These are phyloP conservation scores for Fragilariopsis cylindrus DNA, from an alignment of 108 stramenopile species.

Conservation along the genomic window DNA sequence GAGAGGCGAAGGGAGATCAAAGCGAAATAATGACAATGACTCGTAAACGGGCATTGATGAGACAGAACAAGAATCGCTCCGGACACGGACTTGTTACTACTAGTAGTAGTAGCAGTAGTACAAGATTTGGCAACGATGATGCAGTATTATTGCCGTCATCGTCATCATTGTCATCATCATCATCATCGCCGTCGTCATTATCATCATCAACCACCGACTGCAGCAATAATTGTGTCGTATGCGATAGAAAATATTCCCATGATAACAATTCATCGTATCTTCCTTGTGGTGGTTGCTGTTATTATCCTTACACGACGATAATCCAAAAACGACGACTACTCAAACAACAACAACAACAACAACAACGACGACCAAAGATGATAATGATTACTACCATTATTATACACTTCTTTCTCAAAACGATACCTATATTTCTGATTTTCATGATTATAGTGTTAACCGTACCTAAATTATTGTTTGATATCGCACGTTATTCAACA, in stretches of 20 bases:
- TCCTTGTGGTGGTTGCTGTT: too few species aligned
- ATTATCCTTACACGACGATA: too few species aligned
- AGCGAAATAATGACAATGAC: background rate
- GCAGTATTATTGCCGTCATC: background rate
- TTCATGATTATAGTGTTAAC: background rate
- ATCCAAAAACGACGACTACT: too few species aligned
- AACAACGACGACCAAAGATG: background rate
- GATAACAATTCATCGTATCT: too few species aligned
- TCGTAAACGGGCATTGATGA: background rate
- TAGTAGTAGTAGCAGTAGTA: background rate
- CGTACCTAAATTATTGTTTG: background rate
- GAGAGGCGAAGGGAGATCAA: background rate
- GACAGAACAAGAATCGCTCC: background rate
- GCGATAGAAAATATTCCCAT: too few species aligned
- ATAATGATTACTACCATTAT: background rate
- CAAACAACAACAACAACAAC: background rate
- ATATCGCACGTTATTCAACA: background rate
- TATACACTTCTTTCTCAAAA: background rate
- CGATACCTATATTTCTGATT: background rate
- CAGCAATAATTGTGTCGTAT: too few species aligned
- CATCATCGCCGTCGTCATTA: background rate
- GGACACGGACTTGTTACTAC: too few species aligned
- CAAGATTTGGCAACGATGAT: background rate
- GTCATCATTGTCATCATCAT: background rate
- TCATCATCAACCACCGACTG: background rate